These are phyloP conservation scores for Blastocladiella britannica DNA, from an alignment of 192 early-diverging fungal genomes.

Conservation along the genomic window DNA sequence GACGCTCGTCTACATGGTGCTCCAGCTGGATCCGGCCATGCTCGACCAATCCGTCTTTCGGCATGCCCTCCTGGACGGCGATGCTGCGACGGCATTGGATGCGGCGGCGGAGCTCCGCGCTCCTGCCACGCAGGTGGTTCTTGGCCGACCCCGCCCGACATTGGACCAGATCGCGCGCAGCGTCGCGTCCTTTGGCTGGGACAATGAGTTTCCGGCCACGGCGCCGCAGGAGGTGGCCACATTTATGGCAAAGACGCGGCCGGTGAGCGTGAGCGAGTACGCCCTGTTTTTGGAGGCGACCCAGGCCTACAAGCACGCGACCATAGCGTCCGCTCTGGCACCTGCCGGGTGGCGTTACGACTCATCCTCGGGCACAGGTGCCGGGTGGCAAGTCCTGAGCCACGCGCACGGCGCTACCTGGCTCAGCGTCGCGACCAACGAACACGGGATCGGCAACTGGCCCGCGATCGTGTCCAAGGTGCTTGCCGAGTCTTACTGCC, in stretches of 20 bases:
- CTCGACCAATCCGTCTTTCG: slow-evolving; percentile 15
- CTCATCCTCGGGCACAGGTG: background rate
- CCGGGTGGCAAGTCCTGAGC: slow-evolving; percentile 31
- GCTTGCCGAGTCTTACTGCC: slow-evolving; percentile 51
- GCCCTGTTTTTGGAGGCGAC: slow-evolving; percentile 22
- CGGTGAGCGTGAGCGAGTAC: slow-evolving; percentile 65
- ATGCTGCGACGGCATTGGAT: background rate
- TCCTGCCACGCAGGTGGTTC: slow-evolving; percentile 9
- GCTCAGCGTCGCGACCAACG: slow-evolving; percentile 25
- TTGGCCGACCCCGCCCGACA: slow-evolving; percentile 26
- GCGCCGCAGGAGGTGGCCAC: slow-evolving; percentile 12
- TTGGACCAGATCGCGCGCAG: no score
- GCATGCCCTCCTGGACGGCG: slow-evolving; percentile 6
- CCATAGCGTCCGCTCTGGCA: slow-evolving; percentile 31
- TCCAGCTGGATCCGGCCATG: slow-evolving; percentile 40
- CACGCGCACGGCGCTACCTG: slow-evolving; percentile 45
- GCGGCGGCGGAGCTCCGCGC: slow-evolving; percentile 2
- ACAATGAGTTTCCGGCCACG: slow-evolving; percentile 56
- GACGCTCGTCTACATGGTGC: slow-evolving; percentile 75
- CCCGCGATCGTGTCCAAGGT: slow-evolving; percentile 45
- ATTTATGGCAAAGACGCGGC: slow-evolving; percentile 51
- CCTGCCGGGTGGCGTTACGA: background rate
- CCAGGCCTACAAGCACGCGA: slow-evolving; percentile 12
- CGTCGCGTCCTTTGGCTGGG: slow-evolving; percentile 67
- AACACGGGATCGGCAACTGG: slow-evolving; percentile 31